phyloP scores from a whole-genome alignment of 768 basidiomycete genomes.

The Pisolithus tinctorius region DNA sequence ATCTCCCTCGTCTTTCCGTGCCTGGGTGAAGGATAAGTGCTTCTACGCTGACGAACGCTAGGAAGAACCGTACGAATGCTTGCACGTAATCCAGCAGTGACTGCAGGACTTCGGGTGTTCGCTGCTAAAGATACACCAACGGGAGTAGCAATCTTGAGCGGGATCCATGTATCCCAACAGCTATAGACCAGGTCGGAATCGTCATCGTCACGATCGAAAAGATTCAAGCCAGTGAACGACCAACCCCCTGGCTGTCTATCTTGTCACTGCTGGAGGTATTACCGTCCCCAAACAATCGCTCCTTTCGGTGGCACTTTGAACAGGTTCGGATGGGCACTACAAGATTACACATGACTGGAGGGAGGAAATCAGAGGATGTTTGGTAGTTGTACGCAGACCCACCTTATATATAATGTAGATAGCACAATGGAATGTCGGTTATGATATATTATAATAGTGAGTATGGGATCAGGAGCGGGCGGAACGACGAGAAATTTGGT shows the following conservation, averaged over 20 bases:
- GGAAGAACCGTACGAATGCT: conserved; percentile 15
- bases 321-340: conserved; percentile 26
- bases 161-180: conserved; percentile 22
- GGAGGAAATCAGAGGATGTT: neutral
- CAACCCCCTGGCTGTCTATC: conserved; percentile 12
- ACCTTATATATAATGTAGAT: neutral
- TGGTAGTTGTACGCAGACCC: neutral
- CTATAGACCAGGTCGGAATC: conserved; percentile 4
- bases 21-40: conserved; percentile 8
- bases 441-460: neutral
- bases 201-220: neutral
- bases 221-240: neutral
- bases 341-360: conserved; percentile 22
- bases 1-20: conserved; percentile 25
- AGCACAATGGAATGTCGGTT: neutral
- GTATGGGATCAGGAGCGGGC: neutral
- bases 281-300: conserved; percentile 21
- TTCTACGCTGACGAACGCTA: neutral
- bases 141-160: conserved; percentile 26
- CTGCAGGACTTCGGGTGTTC: conserved; percentile 20
- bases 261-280: conserved; percentile 14
- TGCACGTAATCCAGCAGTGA: conserved; percentile 24
- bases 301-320: conserved; percentile 19
- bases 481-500: neutral
- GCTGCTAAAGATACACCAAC: conserved; percentile 22